Percentiles rank a stretch among this genome's conserved stretches.
Conservation (phyloP, 768 basidiomycete species). For the Pleurotus giganteus region DNA sequence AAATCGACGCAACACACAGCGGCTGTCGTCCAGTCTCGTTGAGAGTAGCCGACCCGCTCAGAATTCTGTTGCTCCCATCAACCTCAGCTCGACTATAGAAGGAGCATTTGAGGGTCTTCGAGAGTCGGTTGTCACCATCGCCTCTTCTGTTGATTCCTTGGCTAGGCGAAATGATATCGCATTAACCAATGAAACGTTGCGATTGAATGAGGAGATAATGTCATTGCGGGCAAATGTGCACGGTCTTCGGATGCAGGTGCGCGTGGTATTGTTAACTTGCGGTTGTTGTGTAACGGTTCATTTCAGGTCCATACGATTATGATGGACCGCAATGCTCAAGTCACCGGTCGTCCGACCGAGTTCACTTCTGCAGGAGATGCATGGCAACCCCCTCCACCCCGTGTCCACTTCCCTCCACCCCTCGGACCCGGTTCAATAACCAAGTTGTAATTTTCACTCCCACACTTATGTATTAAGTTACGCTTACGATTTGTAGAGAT, state of each 20-base stretch:
- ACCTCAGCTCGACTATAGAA: conserved; percentile 60
- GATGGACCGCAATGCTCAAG: conserved; percentile 70
- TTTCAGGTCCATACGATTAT: conserved; percentile 64
- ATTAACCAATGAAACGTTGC: conserved; percentile 66
- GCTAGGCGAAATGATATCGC: conserved; percentile 64
- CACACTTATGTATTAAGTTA: too few species aligned
- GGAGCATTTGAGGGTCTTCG: conserved; percentile 58
- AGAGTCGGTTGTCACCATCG: conserved; percentile 58
- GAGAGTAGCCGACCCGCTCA: conserved; percentile 14
- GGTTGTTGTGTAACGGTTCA: conserved; percentile 1
- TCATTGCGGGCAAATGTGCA: conserved; percentile 68
- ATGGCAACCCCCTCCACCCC: neutral
- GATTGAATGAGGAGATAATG: conserved; percentile 72
- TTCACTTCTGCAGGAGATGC: neutral
- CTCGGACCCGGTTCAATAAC: conserved; percentile 4
- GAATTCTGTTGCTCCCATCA: conserved; percentile 53
- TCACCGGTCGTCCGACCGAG: conserved; percentile 39
- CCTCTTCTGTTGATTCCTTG: conserved; percentile 58
- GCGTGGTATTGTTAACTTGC: too few species aligned
- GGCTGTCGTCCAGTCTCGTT: conserved; percentile 9
- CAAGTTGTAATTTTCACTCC: neutral
- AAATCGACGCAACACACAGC: conserved; percentile 11
- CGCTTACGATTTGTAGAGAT: too few species aligned
- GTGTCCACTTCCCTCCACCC: conserved; percentile 6
- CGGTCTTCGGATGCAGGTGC: conserved; percentile 77